phyloP scores from a whole-genome alignment of 108 stramenopile species.

The Cylindrotheca closterium region DNA sequence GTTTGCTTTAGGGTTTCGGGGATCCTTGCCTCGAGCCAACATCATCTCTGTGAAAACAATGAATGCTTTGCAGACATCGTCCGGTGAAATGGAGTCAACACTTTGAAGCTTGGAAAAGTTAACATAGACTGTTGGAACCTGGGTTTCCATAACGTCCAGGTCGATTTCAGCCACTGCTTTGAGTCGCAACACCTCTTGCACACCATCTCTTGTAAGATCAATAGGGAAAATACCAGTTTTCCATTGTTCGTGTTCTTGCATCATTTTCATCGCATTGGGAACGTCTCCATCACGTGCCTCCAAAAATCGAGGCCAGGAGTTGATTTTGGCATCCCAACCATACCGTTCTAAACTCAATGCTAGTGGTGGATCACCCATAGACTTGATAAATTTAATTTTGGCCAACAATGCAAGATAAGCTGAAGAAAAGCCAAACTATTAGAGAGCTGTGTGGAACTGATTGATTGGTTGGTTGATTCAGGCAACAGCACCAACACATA shows the following conservation, averaged over 20 bases:
- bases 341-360: conserved; percentile 68
- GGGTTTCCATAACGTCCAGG: conserved; percentile 9
- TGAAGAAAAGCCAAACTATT: too few species aligned
- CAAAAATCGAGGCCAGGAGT: conserved; percentile 79
- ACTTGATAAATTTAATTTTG: conserved; percentile 60
- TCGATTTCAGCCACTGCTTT: conserved; percentile 73
- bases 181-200: conserved; percentile 60
- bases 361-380: conserved; percentile 47
- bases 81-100: conserved; percentile 37
- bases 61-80: conserved; percentile 77
- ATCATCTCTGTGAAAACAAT: conserved; percentile 78
- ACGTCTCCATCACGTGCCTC: conserved; percentile 73
- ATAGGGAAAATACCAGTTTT: conserved; percentile 71
- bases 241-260: conserved; percentile 79
- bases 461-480: too few species aligned
- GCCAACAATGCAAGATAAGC: conserved; percentile 39
- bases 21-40: conserved; percentile 56
- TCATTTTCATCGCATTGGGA: conserved; percentile 72
- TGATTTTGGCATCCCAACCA: conserved; percentile 72
- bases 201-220: conserved; percentile 56
- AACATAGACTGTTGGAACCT: conserved; percentile 73
- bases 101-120: conserved; percentile 70
- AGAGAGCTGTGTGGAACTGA: too few species aligned
- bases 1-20: conserved; percentile 57
- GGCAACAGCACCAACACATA: background rate